Base-by-base conservation (phyloP, 495 filamentous ascomycete species). In the Xylaria scruposa region DNA sequence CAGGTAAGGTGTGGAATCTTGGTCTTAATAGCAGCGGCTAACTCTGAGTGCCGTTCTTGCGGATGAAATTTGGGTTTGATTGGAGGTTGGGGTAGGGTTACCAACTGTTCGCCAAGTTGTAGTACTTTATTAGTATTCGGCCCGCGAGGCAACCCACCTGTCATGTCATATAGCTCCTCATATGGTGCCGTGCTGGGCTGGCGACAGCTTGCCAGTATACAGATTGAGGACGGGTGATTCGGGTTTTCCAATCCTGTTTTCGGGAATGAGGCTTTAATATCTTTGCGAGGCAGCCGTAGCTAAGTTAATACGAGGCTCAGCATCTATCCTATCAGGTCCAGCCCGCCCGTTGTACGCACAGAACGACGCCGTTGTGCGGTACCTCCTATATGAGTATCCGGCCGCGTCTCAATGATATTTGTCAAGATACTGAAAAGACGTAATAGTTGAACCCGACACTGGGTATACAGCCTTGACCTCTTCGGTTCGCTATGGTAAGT, bases 121-220 rank as follows among this genome's bases (percentile, higher is more conserved):
- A 65, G 72, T 68, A 60, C 67, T 72, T 68, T 71, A 73, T 76
- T 70, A 73, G 68, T 72, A 78, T 78, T 78, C 76, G 76, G 76
- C 68, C 76, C 76, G 76, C 72, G 51, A 68, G 66, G 29, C 53
- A 40, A 68, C 38, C 66, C 51, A 58, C 66, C 65, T 56, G 21
- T 58, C 21, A 42, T 54, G 54, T 51, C 51, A 58, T 56, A 68
- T 58, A 29, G 36, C 21, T 33, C 4, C 38, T 10, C 46, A 68
- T 54, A 58, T 54, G n/a, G 49, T 58, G 36, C 61, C 5, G 38
- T 47, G 36, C 36, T 21, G 38, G 13, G 33, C 33, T 38, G 19
- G 33, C 8, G 33, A 33, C 15, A 60, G 29, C 56, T 60, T 36
- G 44, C n/a, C 15, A 44, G 38, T 47, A 46, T 46, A 26, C 9